Base-by-base conservation (phyloP, 345 rosid species). In the Microthlaspi erraticum region DNA sequence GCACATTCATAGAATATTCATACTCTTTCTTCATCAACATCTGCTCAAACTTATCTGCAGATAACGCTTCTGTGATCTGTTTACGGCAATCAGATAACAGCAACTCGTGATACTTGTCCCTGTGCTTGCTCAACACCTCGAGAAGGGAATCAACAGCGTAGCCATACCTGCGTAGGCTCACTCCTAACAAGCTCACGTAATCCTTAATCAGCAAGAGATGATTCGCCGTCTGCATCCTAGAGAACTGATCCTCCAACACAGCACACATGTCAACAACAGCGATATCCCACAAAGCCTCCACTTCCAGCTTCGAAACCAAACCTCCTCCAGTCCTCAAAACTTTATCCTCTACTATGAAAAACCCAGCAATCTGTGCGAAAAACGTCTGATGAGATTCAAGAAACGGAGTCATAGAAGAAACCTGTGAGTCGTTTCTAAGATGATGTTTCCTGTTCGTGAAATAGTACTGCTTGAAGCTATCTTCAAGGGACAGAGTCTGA, bases 11-110 rank as follows among this genome's bases (percentile, higher is more conserved):
- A 2, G 96, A 87, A 67, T 93, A 93, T 53, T 93, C 98, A 60
- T 91, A 93, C 59, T 93, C 98, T 79, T 82, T 93, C 92, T 84
- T 93, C 98, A 93, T 93, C 81, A 93, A 58, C 97, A 93, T 87
- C 80, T 93, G 98, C 82, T 91, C 97, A 79, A 91, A 89, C 79
- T 86, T 93, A 81, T 93, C 98, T 3, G 94, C 97, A n/a, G 91
- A 77, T 1, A 93, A 91, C 0, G 93, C 98, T 77, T 93, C 97
- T 2, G 89, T 72, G 70, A 91, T 89, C 86, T 93, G 97, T 70
- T 86, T 93, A 8, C 92, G 82, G 23, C 98, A 93, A 82, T 93
- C 98, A n/a, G 97, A 93, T 77, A 93, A 59, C 76, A 93, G 59
- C 65, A 93, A 51, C 76, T 93, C 98, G 18, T 93, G 98, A 75